Conservation (phyloP, 257 asterid species). For the Fraxinus pennsylvanica region DNA sequence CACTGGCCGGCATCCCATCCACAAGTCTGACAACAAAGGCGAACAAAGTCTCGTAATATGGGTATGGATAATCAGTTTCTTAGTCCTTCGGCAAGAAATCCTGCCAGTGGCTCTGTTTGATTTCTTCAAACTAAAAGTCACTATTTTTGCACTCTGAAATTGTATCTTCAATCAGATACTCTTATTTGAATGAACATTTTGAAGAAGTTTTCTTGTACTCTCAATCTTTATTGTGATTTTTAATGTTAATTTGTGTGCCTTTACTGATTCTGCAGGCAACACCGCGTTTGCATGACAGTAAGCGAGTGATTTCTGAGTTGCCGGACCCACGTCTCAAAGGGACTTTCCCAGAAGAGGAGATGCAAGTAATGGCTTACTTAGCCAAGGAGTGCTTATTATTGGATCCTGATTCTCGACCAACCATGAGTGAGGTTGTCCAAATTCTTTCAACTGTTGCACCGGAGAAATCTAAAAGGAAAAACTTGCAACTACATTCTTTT, state of each 20-base stretch:
- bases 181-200: neutral
- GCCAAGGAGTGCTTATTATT: constrained; percentile 88
- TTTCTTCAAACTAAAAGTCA: neutral
- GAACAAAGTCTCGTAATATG: constrained; percentile 92
- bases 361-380: constrained; percentile 93
- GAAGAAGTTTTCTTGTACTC: neutral
- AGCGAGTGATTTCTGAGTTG: constrained; percentile 72
- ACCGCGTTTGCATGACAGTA: constrained; percentile 74
- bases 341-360: constrained; percentile 69
- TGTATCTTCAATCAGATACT: neutral
- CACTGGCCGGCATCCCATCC: constrained; percentile 79
- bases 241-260: neutral
- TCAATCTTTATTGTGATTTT: neutral
- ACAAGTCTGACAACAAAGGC: constrained; percentile 51
- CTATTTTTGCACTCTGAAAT: neutral
- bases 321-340: constrained; percentile 80
- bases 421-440: constrained; percentile 92
- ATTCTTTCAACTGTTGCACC: constrained; percentile 83
- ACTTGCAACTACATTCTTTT: constrained; percentile 45
- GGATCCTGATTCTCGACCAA: constrained; percentile 96
- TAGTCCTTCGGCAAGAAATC: constrained; percentile 5
- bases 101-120: neutral
- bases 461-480: constrained; percentile 66
- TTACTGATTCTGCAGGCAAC: constrained; percentile 59
- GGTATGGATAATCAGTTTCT: constrained; percentile 47